Evolutionary conservation across 2,329 filamentous ascomycete genomes (phyloP).

Genomic region (Pseudogymnoascus sp.): DNA sequence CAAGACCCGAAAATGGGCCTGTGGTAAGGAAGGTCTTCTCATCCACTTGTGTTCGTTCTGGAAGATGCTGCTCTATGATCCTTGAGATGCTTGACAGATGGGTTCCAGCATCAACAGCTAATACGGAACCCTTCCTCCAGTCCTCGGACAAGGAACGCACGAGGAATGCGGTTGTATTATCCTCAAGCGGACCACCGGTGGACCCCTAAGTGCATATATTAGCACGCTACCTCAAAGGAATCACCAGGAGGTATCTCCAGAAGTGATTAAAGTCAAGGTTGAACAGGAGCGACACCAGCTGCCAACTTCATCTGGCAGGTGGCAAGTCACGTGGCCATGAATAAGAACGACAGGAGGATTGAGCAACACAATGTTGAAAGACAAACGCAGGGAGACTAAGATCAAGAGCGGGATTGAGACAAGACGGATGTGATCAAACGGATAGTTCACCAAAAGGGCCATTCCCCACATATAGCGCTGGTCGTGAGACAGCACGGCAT

Average conservation of each 20-base stretch:
- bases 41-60: constrained; percentile 19
- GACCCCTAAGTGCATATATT: constrained; percentile 55
- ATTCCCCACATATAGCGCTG: background rate
- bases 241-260: background rate
- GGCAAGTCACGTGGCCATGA: background rate
- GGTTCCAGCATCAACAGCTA: constrained; percentile 91
- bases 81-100: constrained; percentile 78
- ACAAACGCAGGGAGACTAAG: background rate
- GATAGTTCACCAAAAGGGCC: background rate
- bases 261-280: background rate
- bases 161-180: constrained; percentile 81
- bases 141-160: constrained; percentile 70
- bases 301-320: background rate
- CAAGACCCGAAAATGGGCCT: constrained; percentile 74
- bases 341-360: background rate
- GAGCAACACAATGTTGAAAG: background rate
- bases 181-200: constrained; percentile 81
- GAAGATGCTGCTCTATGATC: constrained; percentile 43
- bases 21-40: constrained; percentile 34
- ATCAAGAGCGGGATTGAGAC: background rate
- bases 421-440: background rate
- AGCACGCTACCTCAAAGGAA: background rate
- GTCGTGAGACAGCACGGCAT: background rate
- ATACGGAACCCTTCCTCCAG: constrained; percentile 74
- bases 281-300: background rate